These are phyloP conservation scores for Cerioporus squamosus DNA, from an alignment of 1,284 basidiomycete species.

Conservation along the genomic window DNA sequence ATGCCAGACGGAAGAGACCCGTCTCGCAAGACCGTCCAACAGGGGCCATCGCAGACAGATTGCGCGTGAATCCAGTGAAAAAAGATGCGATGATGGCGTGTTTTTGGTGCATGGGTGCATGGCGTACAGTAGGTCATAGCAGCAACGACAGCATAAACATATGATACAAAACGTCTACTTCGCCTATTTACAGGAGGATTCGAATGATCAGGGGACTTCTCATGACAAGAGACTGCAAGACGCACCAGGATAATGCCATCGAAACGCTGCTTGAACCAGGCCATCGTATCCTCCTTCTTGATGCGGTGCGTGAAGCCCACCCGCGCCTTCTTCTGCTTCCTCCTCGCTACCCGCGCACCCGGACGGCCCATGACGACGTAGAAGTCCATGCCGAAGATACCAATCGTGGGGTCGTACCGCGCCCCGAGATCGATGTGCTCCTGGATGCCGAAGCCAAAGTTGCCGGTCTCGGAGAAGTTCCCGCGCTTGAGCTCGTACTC, in stretches of 20 bases:
- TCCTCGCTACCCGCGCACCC: constrained; percentile 89
- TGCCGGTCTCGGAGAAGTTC: constrained; percentile 98
- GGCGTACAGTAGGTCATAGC: constrained; percentile 37
- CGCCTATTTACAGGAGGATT: constrained; percentile 13
- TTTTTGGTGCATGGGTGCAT: constrained; percentile 35
- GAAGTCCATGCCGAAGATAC: constrained; percentile 99
- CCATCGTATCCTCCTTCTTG: constrained; percentile 92
- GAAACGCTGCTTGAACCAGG: constrained; percentile 99
- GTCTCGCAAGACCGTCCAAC: no score
- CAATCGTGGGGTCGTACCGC: constrained; percentile 95
- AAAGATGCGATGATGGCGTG: constrained; percentile 22
- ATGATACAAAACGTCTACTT: constrained; percentile 31
- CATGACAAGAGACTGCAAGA: constrained; percentile 19
- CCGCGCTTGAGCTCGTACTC: constrained; percentile 95
- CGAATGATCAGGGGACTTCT: background rate
- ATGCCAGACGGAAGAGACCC: background rate
- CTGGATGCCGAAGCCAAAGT: constrained; percentile 98
- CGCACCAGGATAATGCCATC: constrained; percentile 93
- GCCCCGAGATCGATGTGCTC: constrained; percentile 99
- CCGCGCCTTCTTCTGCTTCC: constrained; percentile 89
- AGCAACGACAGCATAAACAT: constrained; percentile 28
- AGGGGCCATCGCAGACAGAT: no score
- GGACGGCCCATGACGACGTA: constrained; percentile 98
- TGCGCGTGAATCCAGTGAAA: constrained; percentile 2
- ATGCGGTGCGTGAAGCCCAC: constrained; percentile 90